Percentiles rank a stretch among this genome's conserved stretches.
Conservation (phyloP, 495 filamentous ascomycete species). For the Talaromyces thailandensis region DNA sequence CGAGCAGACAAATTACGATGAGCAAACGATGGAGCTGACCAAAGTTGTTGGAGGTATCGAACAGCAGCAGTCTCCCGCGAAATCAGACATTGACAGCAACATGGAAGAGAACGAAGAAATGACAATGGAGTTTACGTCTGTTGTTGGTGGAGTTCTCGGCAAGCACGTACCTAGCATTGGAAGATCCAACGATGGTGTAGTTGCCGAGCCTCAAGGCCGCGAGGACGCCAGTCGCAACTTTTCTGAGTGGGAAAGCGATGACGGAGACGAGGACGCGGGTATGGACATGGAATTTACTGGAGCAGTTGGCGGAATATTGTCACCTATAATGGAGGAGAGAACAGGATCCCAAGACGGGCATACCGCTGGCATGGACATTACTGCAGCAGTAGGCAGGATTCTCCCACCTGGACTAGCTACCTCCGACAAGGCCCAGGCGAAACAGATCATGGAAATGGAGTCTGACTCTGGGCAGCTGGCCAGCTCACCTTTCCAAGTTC, state of each 20-base stretch:
- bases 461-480: slow-evolving; percentile 43
- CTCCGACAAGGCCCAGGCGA: slow-evolving; percentile 39
- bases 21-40: slow-evolving; percentile 74
- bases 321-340: slow-evolving; percentile 22
- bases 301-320: slow-evolving; percentile 60
- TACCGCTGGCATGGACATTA: slow-evolving; percentile 52
- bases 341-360: slow-evolving; percentile 34
- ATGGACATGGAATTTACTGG: slow-evolving; percentile 66
- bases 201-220: slow-evolving; percentile 13
- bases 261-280: slow-evolving; percentile 31
- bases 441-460: slow-evolving; percentile 52
- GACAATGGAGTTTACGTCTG: slow-evolving; percentile 76
- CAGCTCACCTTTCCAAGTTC: slow-evolving; percentile 45
- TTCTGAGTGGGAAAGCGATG: slow-evolving; percentile 19
- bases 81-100: slow-evolving; percentile 26
- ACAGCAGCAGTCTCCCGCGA: slow-evolving; percentile 22
- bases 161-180: slow-evolving; percentile 14
- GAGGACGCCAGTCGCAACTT: slow-evolving; percentile 18
- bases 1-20: slow-evolving; percentile 37
- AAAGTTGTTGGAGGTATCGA: slow-evolving; percentile 61
- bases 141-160: slow-evolving; percentile 55
- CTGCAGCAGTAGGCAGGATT: slow-evolving; percentile 48
- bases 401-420: slow-evolving; percentile 31
- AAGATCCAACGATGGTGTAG: slow-evolving; percentile 18
- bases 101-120: slow-evolving; percentile 59